phyloP scores from a whole-genome alignment of 192 early-diverging fungal genomes.

The Coemansia guatemalensis region DNA sequence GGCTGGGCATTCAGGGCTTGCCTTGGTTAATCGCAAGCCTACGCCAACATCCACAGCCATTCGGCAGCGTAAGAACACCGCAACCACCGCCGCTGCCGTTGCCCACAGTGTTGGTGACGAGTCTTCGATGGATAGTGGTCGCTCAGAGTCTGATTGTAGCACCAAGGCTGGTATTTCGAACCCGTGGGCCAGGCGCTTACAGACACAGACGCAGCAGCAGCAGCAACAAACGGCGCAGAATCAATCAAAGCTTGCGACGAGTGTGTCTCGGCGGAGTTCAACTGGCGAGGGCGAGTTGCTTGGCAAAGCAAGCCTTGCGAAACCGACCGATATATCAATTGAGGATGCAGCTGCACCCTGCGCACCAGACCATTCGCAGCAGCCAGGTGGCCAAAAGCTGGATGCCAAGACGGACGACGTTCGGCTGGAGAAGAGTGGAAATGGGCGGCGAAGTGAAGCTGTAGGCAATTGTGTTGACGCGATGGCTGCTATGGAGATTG shows the following conservation, averaged over 20 bases:
- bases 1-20: conserved; percentile 8
- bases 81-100: not conserved
- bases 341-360: not conserved
- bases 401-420: not conserved
- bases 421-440: not conserved
- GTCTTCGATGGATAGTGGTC: not conserved
- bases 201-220: not conserved
- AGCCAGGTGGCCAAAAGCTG: not conserved
- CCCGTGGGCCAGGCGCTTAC: conserved; percentile 28
- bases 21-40: conserved; percentile 24
- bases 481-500: not conserved
- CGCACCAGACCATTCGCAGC: not conserved
- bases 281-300: not conserved
- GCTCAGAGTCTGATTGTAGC: not conserved
- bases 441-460: not conserved
- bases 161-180: conserved; percentile 4
- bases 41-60: conserved; percentile 1
- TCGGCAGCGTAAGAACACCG: not conserved
- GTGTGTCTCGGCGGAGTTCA: not conserved
- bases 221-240: not conserved
- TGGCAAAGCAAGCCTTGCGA: not conserved
- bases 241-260: conserved; percentile 1
- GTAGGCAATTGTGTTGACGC: not conserved
- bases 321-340: not conserved
- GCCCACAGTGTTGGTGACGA: not conserved